Base-by-base conservation (phyloP, 441 rosid genomes). In the Croton laevigatus region DNA sequence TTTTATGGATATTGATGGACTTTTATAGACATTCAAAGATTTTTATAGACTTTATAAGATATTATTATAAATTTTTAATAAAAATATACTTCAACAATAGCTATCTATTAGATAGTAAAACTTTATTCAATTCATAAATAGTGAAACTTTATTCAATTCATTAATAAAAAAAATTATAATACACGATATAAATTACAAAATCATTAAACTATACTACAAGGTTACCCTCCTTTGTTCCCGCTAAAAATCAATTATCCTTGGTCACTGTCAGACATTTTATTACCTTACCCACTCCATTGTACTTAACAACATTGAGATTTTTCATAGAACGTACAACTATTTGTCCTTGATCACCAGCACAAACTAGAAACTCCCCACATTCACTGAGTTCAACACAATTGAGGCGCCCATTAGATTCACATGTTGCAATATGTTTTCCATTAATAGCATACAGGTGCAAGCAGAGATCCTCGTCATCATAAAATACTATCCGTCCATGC, bases 261-360 rank as follows among this genome's bases (percentile, higher is more conserved):
- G 97, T 95, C 65, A 95, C 98, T 46, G 82, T 84, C 44, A 95
- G 78, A 74, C 95, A 85, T 17, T 97, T 93, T 62, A 91, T 93
- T 61, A 88, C 76, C 85, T 91, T 95, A 70, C 98, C 99, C 22
- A 89, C 86, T 63, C 97, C 98, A 46, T 54, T 83, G 48, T 87
- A 95, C 81, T 86, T 85, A 71, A 93, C 92, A 77, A 91, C 83
- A 77, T 89, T 95, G 38, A 95, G 94, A 16, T 95, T 81, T 86
- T 85, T 90, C 97, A 95, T 93, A 65, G 98, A 89, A 75, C 96
- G 88, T 23, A 95, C 94, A 74, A 86, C 87, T 71, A 95, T 82
- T 75, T 89, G 98, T 68, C 99, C 97, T 81, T 95, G 99, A 89
- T 95, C 99, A 71, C 98, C 97, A 0, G 95, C 97, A 68, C 93